These are phyloP conservation scores for Margaritispora aquatica DNA, from an alignment of 495 filamentous ascomycete genomes.

Conservation along the genomic window DNA sequence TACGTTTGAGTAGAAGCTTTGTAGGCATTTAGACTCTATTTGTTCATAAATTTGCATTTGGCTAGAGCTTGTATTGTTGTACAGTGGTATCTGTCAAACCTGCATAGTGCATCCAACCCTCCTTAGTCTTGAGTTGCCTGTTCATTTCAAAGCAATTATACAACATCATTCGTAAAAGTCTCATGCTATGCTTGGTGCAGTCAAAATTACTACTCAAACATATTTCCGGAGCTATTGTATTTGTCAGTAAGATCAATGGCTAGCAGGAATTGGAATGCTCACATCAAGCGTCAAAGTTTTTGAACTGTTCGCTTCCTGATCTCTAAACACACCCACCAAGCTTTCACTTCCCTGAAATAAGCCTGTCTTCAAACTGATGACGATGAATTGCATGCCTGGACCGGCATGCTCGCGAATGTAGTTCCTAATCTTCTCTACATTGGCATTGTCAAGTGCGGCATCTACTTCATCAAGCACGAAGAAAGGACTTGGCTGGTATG, in stretches of 20 bases:
- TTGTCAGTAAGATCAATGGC: background rate
- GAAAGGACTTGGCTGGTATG: slow-evolving; percentile 89
- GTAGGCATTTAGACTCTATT: no score
- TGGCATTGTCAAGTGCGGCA: slow-evolving; percentile 92
- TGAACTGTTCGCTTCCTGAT: slow-evolving; percentile 86
- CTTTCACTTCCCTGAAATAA: slow-evolving; percentile 93
- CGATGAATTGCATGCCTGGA: slow-evolving; percentile 98
- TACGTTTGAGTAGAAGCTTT: no score
- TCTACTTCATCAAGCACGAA: slow-evolving; percentile 99
- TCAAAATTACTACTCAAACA: background rate
- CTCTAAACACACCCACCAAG: slow-evolving; percentile 88
- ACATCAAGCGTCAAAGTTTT: slow-evolving; percentile 91
- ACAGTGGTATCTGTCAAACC: no score
- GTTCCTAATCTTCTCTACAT: slow-evolving; percentile 89
- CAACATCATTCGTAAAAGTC: no score
- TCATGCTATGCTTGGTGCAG: background rate
- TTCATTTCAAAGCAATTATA: no score
- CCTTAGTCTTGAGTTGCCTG: no score
- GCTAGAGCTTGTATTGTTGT: no score
- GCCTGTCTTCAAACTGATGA: slow-evolving; percentile 89
- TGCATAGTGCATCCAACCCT: no score
- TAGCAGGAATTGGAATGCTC: slow-evolving; percentile 44
- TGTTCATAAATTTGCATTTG: no score
- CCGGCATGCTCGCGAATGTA: slow-evolving; percentile 92
- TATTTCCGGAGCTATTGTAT: slow-evolving; percentile 7